A percentile compares a stretch with the other conserved stretches of the same genome.
Conservation (phyloP, 768 basidiomycete genomes). For the Trametes coccinea region DNA sequence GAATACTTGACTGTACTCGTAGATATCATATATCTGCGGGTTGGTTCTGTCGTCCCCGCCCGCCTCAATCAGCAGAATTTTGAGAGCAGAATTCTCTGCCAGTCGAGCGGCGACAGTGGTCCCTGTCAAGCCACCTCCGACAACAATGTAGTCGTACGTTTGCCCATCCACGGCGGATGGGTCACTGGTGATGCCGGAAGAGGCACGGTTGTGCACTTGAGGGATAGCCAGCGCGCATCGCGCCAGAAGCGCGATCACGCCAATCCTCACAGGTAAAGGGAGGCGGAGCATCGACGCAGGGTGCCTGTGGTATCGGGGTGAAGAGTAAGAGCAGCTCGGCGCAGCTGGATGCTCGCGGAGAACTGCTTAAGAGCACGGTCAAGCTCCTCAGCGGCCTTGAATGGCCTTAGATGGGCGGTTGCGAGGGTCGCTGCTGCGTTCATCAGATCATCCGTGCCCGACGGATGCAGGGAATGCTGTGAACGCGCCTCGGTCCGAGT, state of each 20-base stretch:
- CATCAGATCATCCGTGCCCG: neutral
- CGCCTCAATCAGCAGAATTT: slow-evolving; percentile 53
- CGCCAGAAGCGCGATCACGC: neutral
- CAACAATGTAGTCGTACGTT: slow-evolving; percentile 35
- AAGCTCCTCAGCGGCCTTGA: neutral
- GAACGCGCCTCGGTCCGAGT: neutral
- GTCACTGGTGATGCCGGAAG: slow-evolving; percentile 12
- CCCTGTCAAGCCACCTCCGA: slow-evolving; percentile 49
- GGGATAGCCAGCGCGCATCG: neutral
- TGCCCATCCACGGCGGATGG: neutral
- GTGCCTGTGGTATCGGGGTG: too few species aligned
- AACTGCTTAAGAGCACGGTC: neutral
- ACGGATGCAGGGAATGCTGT: slow-evolving; percentile 1
- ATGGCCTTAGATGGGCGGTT: neutral
- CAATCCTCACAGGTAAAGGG: neutral
- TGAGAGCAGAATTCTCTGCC: slow-evolving; percentile 43
- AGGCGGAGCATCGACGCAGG: neutral
- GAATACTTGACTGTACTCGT: slow-evolving; percentile 44
- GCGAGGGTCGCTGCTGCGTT: neutral
- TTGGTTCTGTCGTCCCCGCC: slow-evolving; percentile 49
- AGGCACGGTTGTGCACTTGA: neutral
- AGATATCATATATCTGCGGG: slow-evolving; percentile 47
- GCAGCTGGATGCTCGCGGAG: neutral
- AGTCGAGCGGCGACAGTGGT: slow-evolving; percentile 50
- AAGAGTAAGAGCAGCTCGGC: neutral